Evolutionary conservation across 352 stramenopile genomes (phyloP).

Genomic region (Sclerospora graminicola): DNA sequence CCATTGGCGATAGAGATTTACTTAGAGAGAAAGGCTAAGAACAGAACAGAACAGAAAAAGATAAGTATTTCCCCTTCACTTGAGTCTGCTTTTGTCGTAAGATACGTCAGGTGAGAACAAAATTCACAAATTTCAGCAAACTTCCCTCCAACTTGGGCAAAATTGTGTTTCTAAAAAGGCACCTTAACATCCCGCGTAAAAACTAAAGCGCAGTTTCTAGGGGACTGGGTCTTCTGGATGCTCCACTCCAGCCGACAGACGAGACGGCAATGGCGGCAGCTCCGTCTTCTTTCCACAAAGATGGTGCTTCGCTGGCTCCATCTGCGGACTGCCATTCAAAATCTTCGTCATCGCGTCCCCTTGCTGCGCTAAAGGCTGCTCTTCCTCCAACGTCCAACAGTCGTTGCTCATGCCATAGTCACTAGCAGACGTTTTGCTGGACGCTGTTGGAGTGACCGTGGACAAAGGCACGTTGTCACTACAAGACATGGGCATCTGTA

Average conservation of each 20-base stretch:
- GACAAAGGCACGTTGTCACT: conserved; percentile 1
- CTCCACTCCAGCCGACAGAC: too few species aligned
- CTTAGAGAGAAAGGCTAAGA: too few species aligned
- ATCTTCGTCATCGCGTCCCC: conserved; percentile 66
- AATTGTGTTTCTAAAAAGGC: conserved; percentile 6
- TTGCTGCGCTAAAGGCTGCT: conserved; percentile 12
- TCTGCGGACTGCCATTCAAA: conserved; percentile 51
- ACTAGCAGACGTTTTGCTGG: conserved; percentile 19
- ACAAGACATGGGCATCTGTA: conserved; percentile 2
- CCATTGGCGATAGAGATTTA: too few species aligned
- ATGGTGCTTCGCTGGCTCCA: conserved; percentile 15
- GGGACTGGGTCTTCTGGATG: not conserved
- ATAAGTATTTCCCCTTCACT: too few species aligned
- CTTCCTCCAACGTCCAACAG: conserved; percentile 28
- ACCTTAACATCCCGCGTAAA: too few species aligned
- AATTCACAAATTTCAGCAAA: not conserved
- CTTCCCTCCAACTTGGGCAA: too few species aligned
- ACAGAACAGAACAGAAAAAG: too few species aligned
- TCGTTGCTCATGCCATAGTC: conserved; percentile 24
- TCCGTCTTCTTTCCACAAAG: conserved; percentile 4
- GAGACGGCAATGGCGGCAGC: conserved; percentile 11
- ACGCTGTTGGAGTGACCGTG: conserved; percentile 24
- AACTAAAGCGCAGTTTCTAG: not conserved
- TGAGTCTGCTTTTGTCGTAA: too few species aligned
- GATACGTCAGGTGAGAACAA: too few species aligned